Evolutionary conservation across 2,329 filamentous ascomycete species (phyloP), one percentile per base, ranked within the genome.

Genomic region (Colletotrichum gloeosporioides): DNA sequence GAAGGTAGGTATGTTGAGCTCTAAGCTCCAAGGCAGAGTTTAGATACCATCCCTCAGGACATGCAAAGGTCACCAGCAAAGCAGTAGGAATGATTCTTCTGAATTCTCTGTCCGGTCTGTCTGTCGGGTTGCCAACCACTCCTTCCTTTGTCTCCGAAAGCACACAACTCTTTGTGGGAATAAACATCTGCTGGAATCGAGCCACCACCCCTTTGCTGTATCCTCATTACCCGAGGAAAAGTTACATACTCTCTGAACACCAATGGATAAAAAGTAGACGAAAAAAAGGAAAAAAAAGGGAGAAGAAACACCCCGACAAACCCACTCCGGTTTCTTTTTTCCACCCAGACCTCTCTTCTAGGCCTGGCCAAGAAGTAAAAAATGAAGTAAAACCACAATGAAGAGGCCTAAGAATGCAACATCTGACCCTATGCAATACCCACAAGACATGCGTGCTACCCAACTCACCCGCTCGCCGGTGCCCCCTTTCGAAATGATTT

Each of bases 191-290:
- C 29, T 32, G 57, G 66, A 69, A 55, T 69, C 49, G 32, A 69
- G 66, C 66, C 66, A 69, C 66, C 66, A 39, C 31, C 65, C 65
- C 32, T 22, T 53, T 53, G 39, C 27, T n/a, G 32, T 62, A 29
- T 44, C 49, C 53, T 66, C 39, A 27, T n/a, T 53, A 39, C 39
- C 25, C 27, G 63, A 66, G 62, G 62, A 64, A 53, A 53, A 22
- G 22, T 44, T 34, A 36, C 65, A 55, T 32, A 57, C 71, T 72
- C 73, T 67, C 73, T 72, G 29, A 72, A 72, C 73, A 75, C 73
- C 73, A 25, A 36, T 72, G 55, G 57, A 29, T 18, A 32, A 59
- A 36, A 36, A 59, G 31, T 22, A 53, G n/a, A 53, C 44, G n/a
- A 53, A 34, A 53, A 18, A 27, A 57, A n/a, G 5, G 3, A n/a